A percentile compares a stretch with the other conserved stretches of the same genome.
These are phyloP conservation scores for Jimgerdemannia lactiflua DNA, from an alignment of 192 early-diverging fungal species.

Conservation along the genomic window DNA sequence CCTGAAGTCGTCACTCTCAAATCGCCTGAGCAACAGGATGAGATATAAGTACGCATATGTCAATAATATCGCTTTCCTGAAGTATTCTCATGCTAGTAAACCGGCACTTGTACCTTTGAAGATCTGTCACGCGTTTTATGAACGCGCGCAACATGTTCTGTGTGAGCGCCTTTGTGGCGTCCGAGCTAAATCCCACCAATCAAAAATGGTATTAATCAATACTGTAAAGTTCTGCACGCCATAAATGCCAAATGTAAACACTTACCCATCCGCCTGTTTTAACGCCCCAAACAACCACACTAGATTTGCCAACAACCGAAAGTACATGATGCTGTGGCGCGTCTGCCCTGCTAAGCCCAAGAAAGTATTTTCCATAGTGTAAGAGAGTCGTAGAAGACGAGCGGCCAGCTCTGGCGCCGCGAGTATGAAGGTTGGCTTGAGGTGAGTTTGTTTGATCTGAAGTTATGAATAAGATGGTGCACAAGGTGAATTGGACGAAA, in stretches of 20 bases:
- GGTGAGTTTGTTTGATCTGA: slow-evolving; percentile 31
- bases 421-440: slow-evolving; percentile 28
- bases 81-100: not conserved
- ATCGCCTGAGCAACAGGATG: not conserved
- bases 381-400: slow-evolving; percentile 38
- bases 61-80: not conserved
- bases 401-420: slow-evolving; percentile 35
- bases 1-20: slow-evolving; percentile 15
- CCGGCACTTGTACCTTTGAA: slow-evolving; percentile 26
- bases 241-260: not conserved
- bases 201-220: not conserved
- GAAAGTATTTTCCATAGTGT: slow-evolving; percentile 49
- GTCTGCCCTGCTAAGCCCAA: slow-evolving; percentile 37
- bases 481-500: not conserved
- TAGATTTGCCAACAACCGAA: slow-evolving; percentile 48
- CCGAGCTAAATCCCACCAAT: slow-evolving; percentile 4
- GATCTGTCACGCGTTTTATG: slow-evolving; percentile 29
- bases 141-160: slow-evolving; percentile 37
- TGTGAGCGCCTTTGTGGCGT: slow-evolving; percentile 24
- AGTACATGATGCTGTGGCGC: slow-evolving; percentile 37
- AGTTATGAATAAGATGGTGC: not conserved
- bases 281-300: slow-evolving; percentile 49
- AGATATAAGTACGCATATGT: not conserved
- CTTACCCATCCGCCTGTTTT: slow-evolving; percentile 34
- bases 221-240: no score